A percentile compares a stretch with the other conserved stretches of the same genome.
Evolutionary conservation across 768 basidiomycete species (phyloP).

Genomic region (Psilocybe subaeruginosa): DNA sequence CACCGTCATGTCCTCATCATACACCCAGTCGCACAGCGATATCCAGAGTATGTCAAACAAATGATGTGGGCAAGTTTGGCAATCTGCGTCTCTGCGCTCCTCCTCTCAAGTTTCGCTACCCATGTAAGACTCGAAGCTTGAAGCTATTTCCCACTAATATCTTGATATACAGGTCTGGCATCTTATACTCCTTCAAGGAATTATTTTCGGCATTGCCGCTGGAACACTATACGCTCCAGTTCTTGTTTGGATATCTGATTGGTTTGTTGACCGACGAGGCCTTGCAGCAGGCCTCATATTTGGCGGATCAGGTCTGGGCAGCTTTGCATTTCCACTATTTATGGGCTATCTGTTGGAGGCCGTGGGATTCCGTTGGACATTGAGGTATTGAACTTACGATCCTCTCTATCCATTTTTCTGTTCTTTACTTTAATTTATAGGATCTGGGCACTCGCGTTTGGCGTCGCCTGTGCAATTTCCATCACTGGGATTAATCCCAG

Average conservation of each 20-base stretch:
- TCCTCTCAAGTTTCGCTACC: slow-evolving; percentile 6
- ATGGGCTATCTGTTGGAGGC: slow-evolving; percentile 12
- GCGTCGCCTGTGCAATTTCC: slow-evolving; percentile 8
- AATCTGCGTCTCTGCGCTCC: background rate
- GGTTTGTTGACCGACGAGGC: slow-evolving; percentile 11
- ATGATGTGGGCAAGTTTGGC: background rate
- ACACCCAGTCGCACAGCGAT: background rate
- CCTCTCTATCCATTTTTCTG: background rate
- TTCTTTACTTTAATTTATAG: background rate
- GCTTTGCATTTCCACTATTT: slow-evolving; percentile 9
- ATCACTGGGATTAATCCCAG: slow-evolving; percentile 10
- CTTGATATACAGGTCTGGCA: slow-evolving; percentile 7
- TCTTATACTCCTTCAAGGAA: slow-evolving; percentile 12
- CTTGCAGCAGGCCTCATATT: slow-evolving; percentile 13
- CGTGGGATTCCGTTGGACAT: slow-evolving; percentile 7
- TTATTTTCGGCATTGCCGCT: slow-evolving; percentile 10
- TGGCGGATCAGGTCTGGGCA: slow-evolving; percentile 11
- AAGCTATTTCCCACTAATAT: background rate
- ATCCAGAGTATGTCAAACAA: slow-evolving; percentile 6
- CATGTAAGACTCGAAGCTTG: background rate
- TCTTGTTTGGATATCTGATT: slow-evolving; percentile 12
- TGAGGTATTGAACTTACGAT: background rate
- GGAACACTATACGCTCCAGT: slow-evolving; percentile 10
- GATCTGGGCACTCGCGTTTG: slow-evolving; percentile 8
- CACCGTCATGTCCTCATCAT: background rate